Base-by-base conservation (phyloP, 2,329 filamentous ascomycete genomes). In the Xylariales sp. region DNA sequence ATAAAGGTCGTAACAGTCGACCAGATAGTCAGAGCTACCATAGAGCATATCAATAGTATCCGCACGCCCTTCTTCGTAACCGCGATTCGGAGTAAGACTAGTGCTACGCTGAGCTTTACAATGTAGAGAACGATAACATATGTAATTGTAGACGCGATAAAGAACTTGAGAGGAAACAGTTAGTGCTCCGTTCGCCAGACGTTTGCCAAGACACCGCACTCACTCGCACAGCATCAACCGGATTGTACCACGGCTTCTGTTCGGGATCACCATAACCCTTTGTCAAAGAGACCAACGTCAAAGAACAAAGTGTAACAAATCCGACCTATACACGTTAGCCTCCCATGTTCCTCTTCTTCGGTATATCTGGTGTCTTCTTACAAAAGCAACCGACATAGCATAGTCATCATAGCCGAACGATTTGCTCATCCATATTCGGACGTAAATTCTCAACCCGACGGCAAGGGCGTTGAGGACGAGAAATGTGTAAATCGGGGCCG, bases 61-160 rank as follows among this genome's bases (percentile, higher is more conserved):
- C 67, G 69, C 8, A 71, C 67, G 7, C 57, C 52, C n/a, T 69
- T 67, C 62, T 56, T 69, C 62, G 69, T 71, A 4, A 71, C 67
- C 28, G 70, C 67, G 58, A 72, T 69, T 23, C 70, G 69, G 30
- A 69, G 62, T 8, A 72, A 46, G 8, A 72, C 70, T 12, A 71
- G 62, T 9, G 70, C 70, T 3, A 71, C 69, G 41, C 70, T 72
- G 9, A 72, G 57, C 62, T 72, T 72, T 0, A 67, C 70, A 23
- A 72, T 45, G 23, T 67, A 72, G 5, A 71, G 66, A 34, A 69
- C 69, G 61, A 72, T 68, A 36, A 71, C 62, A 45, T 72, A 72
- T 52, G 64, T 53, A 14, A 72, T 64, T 1, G 69, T 69, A 16
- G 69, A 69, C 2, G 69, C 67, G 45, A 72, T 69, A 59, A 71